Percentiles rank a stretch among this genome's conserved stretches.
These are phyloP conservation scores for Elaeagnus macrophylla DNA, from an alignment of 306 rosid genomes.

Conservation along the genomic window DNA sequence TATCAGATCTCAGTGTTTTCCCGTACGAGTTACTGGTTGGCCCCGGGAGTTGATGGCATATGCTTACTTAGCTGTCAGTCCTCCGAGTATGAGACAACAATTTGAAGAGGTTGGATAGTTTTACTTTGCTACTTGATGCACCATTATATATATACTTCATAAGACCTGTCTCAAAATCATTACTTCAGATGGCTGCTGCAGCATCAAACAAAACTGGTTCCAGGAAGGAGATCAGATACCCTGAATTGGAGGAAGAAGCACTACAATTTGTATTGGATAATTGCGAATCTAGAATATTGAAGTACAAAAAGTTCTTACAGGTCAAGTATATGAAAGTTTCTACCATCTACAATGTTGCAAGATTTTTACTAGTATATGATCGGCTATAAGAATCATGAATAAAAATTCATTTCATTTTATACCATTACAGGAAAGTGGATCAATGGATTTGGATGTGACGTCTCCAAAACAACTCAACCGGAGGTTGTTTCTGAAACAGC, in stretches of 20 bases:
- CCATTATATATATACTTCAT: slow-evolving; percentile 3
- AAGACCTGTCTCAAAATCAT: slow-evolving; percentile 15
- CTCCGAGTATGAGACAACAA: slow-evolving; percentile 65
- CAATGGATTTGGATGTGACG: slow-evolving; percentile 84
- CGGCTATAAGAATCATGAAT: neutral
- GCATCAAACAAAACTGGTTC: slow-evolving; percentile 55
- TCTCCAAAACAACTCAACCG: slow-evolving; percentile 90
- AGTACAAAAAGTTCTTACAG: slow-evolving; percentile 79
- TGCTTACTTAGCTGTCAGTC: slow-evolving; percentile 83
- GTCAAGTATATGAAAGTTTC: slow-evolving; percentile 21
- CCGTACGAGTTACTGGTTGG: slow-evolving; percentile 86
- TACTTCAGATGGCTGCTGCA: slow-evolving; percentile 77
- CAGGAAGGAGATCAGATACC: slow-evolving; percentile 58
- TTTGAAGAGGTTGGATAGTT: slow-evolving; percentile 65
- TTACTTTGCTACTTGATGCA: slow-evolving; percentile 2
- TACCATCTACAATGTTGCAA: too few relatives aligned
- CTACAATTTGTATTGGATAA: slow-evolving; percentile 70
- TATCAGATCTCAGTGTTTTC: slow-evolving; percentile 77
- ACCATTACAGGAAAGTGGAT: slow-evolving; percentile 70
- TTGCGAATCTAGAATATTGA: slow-evolving; percentile 85
- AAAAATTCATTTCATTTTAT: neutral
- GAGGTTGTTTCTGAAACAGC: slow-evolving; percentile 75
- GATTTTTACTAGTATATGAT: too few relatives aligned
- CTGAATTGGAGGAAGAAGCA: slow-evolving; percentile 84
- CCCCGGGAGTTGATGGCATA: slow-evolving; percentile 85